Evolutionary conservation across 768 basidiomycete genomes (phyloP).

Genomic region (Pisolithus microcarpus): DNA sequence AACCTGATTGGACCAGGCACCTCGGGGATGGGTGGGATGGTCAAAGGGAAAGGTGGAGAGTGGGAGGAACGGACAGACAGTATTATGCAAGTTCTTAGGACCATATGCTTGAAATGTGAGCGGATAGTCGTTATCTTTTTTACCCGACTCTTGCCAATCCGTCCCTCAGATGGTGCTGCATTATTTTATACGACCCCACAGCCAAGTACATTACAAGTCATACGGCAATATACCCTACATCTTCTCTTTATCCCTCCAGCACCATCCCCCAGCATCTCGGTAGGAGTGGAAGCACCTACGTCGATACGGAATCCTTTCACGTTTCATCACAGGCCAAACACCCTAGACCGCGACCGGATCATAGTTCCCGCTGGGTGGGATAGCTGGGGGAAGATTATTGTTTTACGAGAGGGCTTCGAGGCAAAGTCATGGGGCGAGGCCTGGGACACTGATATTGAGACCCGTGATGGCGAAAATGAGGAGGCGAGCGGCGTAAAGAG

Average conservation of each 20-base stretch:
- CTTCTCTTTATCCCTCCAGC: slow-evolving; percentile 58
- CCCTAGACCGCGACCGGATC: slow-evolving; percentile 86
- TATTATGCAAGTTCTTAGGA: slow-evolving; percentile 90
- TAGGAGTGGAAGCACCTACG: slow-evolving; percentile 31
- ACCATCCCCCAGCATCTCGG: slow-evolving; percentile 36
- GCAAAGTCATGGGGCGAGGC: slow-evolving; percentile 72
- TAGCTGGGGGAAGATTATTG: slow-evolving; percentile 91
- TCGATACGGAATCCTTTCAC: slow-evolving; percentile 76
- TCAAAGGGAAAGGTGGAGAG: slow-evolving; percentile 84
- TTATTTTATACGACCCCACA: slow-evolving; percentile 87
- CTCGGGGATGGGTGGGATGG: slow-evolving; percentile 83
- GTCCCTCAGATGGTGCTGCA: slow-evolving; percentile 73
- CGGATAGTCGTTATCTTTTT: slow-evolving; percentile 6
- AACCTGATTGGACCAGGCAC: slow-evolving; percentile 63
- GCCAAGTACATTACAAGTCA: slow-evolving; percentile 63
- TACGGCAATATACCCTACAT: slow-evolving; percentile 79
- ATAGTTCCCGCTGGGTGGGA: slow-evolving; percentile 97
- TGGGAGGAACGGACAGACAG: slow-evolving; percentile 96
- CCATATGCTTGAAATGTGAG: slow-evolving; percentile 89
- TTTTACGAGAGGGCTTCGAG: slow-evolving; percentile 89
- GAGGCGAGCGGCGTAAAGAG: slow-evolving; percentile 52
- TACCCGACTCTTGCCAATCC: slow-evolving; percentile 1
- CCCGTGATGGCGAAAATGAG: slow-evolving; percentile 31
- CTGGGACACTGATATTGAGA: slow-evolving; percentile 66
- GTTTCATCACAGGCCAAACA: slow-evolving; percentile 82